These are phyloP conservation scores for Rhododendron mucronatum DNA, from an alignment of 148 eudicot genomes.

Conservation along the genomic window DNA sequence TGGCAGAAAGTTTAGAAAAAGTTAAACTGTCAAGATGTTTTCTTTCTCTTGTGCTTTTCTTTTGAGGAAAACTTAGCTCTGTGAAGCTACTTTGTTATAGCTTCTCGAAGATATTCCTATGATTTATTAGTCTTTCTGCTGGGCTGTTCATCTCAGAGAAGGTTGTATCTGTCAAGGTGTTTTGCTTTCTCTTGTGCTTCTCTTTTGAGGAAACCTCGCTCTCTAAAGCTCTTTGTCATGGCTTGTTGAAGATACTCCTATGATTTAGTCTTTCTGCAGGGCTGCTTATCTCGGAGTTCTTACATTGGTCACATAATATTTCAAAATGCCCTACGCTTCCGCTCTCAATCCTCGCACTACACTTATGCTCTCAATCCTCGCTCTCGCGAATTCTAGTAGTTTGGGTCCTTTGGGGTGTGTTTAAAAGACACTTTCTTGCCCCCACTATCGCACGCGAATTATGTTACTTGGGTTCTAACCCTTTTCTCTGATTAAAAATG, in stretches of 20 bases:
- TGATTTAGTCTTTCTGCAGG: background rate
- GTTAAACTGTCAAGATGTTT: background rate
- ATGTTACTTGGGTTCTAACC: background rate
- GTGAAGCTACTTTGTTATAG: background rate
- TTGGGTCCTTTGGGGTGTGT: no score
- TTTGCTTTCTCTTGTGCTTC: background rate
- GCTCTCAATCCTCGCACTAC: no score
- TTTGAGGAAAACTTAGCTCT: background rate
- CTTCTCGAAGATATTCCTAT: background rate
- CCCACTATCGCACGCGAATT: no score
- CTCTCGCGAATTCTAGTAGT: no score
- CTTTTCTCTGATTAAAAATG: background rate
- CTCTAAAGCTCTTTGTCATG: background rate
- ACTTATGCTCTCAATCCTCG: no score
- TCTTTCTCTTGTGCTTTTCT: constrained; percentile 7
- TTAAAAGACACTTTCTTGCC: no score
- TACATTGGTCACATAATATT: no score
- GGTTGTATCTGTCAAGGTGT: background rate
- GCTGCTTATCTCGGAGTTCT: background rate
- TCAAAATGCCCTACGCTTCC: no score
- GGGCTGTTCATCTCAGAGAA: background rate
- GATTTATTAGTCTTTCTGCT: background rate
- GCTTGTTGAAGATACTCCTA: background rate
- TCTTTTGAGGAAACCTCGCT: background rate
- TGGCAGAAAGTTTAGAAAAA: constrained; percentile 6